Base-by-base conservation (phyloP, 108 stramenopile genomes). In the Skeletonema costatum region DNA sequence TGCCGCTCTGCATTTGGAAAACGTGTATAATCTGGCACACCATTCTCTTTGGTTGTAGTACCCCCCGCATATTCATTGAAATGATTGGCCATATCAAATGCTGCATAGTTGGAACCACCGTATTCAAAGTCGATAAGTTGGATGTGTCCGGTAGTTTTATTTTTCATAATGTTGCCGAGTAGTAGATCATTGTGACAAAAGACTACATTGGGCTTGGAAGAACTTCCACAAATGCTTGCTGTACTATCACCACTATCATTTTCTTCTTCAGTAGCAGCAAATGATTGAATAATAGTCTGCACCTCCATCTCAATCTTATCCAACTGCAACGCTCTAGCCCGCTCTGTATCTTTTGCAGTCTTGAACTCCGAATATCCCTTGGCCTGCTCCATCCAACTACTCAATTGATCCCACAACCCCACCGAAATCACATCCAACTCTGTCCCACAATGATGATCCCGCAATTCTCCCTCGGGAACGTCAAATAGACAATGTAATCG, bases 161-260 rank as follows among this genome's bases (percentile, higher is more conserved):
- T 48, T 0, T 70, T 76, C 80, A 94, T 80, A 36, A 97, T 86
- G 70, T 97, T 97, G 66, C 86, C 90, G 2, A 87, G 85, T 64
- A 95, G 78, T 17, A 95, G 70, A 79, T 97, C 96, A 84, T 97
- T 97, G 88, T 97, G 96, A 85, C 92, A 93, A 80, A 96, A 94
- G 14, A 77, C 90, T 30, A 93, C 62, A 2, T 35, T 39, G n/a
- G 50, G 16, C 25, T 41, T 63, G 19, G 59, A 1, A 36, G 59
- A 1, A 36, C 35, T 53, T 8, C 73, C 69, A 66, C 50, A 36
- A 31, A 39, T 35, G 19, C 65, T 69, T 29, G 63, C 69, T 29
- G 68, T 60, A 48, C 33, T 70, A 30, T 66, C 70, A 0, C 65
- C 66, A 66, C 65, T 71, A 14, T 71, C 65, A 21, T 17, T 56